A percentile compares a stretch with the other conserved stretches of the same genome.
These are phyloP conservation scores for Diaporthe helianthi DNA, from an alignment of 2,329 filamentous ascomycete species.

Conservation along the genomic window DNA sequence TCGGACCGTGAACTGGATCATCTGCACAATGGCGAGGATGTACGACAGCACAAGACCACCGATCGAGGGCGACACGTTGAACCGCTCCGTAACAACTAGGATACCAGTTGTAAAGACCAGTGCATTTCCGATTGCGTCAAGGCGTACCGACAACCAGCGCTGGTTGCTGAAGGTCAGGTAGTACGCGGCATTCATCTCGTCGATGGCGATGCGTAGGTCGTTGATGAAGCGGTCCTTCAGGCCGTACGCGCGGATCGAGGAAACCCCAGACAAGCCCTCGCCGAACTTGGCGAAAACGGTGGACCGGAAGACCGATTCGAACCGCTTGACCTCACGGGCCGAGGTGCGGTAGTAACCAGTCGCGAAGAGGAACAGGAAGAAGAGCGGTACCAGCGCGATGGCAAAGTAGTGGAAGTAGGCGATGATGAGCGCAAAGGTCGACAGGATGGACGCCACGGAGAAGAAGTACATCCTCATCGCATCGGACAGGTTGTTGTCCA, in stretches of 20 bases:
- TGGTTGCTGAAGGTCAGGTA: constrained; percentile 96
- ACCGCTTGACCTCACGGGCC: constrained; percentile 91
- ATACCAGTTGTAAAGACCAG: constrained; percentile 90
- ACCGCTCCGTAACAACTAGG: constrained; percentile 89
- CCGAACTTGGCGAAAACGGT: constrained; percentile 89
- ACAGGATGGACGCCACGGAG: constrained; percentile 80
- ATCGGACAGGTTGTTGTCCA: constrained; percentile 92
- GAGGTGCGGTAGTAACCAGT: constrained; percentile 89
- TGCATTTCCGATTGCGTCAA: constrained; percentile 83
- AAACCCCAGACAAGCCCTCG: constrained; percentile 83
- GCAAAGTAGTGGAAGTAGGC: constrained; percentile 93
- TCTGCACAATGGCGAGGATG: constrained; percentile 90
- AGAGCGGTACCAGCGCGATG: constrained; percentile 67
- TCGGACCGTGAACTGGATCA: constrained; percentile 94
- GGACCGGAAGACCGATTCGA: constrained; percentile 88
- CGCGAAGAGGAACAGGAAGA: constrained; percentile 80
- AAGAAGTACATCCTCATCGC: constrained; percentile 92
- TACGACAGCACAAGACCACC: constrained; percentile 90
- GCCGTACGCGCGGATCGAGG: constrained; percentile 90
- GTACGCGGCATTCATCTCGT: constrained; percentile 93
- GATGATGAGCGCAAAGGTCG: constrained; percentile 89
- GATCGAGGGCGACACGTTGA: constrained; percentile 83
- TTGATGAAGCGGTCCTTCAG: constrained; percentile 76
- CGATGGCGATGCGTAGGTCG: constrained; percentile 75
- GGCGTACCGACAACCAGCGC: constrained; percentile 85